Evolutionary conservation across 1,139 yeast genomes (phyloP).

Genomic region (Geotrichum bryndzae): DNA sequence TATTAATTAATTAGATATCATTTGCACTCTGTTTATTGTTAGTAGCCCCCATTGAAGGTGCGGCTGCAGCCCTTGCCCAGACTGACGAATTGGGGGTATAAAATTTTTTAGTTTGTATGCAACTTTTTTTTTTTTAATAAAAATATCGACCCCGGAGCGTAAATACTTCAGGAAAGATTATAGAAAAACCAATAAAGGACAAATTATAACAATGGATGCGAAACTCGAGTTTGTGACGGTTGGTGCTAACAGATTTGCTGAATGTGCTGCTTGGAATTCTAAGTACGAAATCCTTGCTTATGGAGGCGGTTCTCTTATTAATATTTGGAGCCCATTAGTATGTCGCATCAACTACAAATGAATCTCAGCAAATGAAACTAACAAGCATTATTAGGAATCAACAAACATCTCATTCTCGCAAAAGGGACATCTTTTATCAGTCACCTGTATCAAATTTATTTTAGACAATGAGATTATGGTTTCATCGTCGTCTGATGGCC

Average conservation of each 20-base stretch:
- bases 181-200: not conserved
- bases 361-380: not conserved
- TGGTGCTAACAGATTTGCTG: conserved; percentile 75
- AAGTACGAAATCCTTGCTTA: conserved; percentile 50
- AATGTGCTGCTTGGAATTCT: conserved; percentile 53
- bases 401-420: conserved; percentile 24
- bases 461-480: conserved; percentile 42
- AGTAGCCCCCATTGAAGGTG: too few relatives aligned
- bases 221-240: conserved; percentile 53
- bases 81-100: not conserved
- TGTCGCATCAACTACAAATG: conserved; percentile 41
- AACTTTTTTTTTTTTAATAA: not conserved
- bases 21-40: too few relatives aligned
- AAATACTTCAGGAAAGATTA: not conserved
- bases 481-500: conserved; percentile 61
- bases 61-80: too few relatives aligned
- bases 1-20: too few relatives aligned
- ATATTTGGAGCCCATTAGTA: conserved; percentile 61
- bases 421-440: conserved; percentile 31
- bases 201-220: not conserved
- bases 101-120: not conserved
- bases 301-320: conserved; percentile 71
- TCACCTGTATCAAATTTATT: conserved; percentile 32
- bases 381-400: conserved; percentile 11
- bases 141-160: not conserved